Evolutionary conservation across 345 rosid genomes (phyloP).

Genomic region (Viola odorata): DNA sequence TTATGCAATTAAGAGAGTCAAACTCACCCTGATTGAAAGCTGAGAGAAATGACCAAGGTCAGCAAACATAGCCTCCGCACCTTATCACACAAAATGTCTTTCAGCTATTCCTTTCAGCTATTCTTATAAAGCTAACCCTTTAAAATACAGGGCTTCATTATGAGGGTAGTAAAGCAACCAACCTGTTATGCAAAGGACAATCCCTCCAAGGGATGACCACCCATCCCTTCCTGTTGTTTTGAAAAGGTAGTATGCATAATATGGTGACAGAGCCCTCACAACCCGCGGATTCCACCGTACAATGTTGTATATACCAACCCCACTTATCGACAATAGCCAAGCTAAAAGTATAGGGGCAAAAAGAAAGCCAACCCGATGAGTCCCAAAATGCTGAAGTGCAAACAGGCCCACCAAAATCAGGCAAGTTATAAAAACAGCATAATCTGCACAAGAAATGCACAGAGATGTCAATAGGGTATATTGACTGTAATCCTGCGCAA

Average conservation of each 20-base stretch:
- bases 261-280: slow-evolving; percentile 34
- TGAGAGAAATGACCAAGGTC: slow-evolving; percentile 18
- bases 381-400: slow-evolving; percentile 43
- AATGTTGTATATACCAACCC: slow-evolving; percentile 40
- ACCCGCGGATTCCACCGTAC: slow-evolving; percentile 37
- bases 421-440: slow-evolving; percentile 26
- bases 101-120: not conserved
- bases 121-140: not conserved
- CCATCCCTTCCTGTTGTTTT: slow-evolving; percentile 31
- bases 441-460: slow-evolving; percentile 17
- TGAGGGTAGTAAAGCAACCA: not conserved
- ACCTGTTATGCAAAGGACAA: slow-evolving; percentile 44
- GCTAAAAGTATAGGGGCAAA: slow-evolving; percentile 40
- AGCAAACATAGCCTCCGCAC: slow-evolving; percentile 20
- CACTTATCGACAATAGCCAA: slow-evolving; percentile 42
- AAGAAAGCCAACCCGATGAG: slow-evolving; percentile 39
- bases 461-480: not conserved
- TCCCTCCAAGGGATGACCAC: slow-evolving; percentile 42
- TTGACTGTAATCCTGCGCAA: not conserved
- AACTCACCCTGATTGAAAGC: slow-evolving; percentile 15
- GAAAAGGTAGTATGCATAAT: slow-evolving; percentile 32
- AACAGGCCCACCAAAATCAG: slow-evolving; percentile 39
- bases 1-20: not conserved
- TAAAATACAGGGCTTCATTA: not conserved
- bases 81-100: no score